A percentile compares a stretch with the other conserved stretches of the same genome.
phyloP scores from a whole-genome alignment of 345 rosid genomes.

The Eucalyptus regnans region DNA sequence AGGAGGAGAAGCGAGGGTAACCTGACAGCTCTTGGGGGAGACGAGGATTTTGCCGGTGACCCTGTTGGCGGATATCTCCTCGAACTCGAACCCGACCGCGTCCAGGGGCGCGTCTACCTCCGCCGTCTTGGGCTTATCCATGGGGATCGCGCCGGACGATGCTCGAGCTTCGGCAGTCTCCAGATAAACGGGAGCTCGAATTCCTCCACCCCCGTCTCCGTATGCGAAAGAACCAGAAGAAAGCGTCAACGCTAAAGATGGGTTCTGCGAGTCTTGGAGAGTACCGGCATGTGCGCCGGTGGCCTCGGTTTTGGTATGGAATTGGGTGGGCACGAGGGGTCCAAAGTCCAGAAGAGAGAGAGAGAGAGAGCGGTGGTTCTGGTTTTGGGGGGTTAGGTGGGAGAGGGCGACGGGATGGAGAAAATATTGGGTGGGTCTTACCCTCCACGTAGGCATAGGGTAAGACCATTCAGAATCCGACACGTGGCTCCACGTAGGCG shows the following conservation, averaged over 20 bases:
- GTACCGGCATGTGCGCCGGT: background rate
- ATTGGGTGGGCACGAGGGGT: background rate
- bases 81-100: conserved; percentile 42
- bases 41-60: conserved; percentile 62
- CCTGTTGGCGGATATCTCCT: conserved; percentile 34
- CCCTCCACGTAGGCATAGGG: no score
- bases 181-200: background rate
- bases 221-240: background rate
- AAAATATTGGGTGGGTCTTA: no score
- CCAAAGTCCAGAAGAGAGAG: background rate
- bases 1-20: background rate
- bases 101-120: conserved; percentile 31
- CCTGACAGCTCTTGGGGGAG: conserved; percentile 57
- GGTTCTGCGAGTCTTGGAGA: background rate
- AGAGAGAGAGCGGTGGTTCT: background rate
- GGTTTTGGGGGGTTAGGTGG: background rate
- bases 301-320: background rate
- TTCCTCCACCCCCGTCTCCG: background rate
- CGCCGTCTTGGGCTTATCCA: conserved; percentile 13
- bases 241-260: background rate
- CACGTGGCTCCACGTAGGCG: no score
- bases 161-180: background rate
- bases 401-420: background rate
- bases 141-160: background rate
- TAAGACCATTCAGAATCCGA: no score